Evolutionary conservation across 2,329 filamentous ascomycete species (phyloP), one percentile per base, ranked within the genome.

Genomic region (Xylariaceae sp.): DNA sequence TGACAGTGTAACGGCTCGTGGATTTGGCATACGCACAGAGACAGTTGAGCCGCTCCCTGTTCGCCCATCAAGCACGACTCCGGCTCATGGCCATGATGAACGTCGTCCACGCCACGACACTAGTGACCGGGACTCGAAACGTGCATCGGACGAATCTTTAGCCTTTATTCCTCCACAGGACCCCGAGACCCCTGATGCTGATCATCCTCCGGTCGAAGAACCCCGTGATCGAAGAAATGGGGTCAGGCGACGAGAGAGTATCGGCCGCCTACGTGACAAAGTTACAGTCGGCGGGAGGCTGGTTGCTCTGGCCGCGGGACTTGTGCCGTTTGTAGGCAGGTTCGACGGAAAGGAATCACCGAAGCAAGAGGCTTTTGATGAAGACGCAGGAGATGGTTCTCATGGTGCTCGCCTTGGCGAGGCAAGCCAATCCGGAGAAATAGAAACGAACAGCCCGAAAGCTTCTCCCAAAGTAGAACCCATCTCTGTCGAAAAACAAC

Each of bases 21-120:
- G 81, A 0, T 83, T 82, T 62, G 81, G 81, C 23, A 77, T 83
- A 59, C 78, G 80, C 18, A 76, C 78, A 7, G 77, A 76, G 13
- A 62, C 68, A 8, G 63, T 72, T 9, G 73, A 73, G 18, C 63
- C 67, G n/a, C 66, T 68, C 10, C 64, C 57, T 6, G 71, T 70
- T 18, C 71, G 71, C 13, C 67, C 69, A 2, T 63, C 75, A 34
- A 64, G 70, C 18, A 64, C 65, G 53, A 56, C 71, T 59, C 67
- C 73, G 17, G 69, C 68, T 2, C 65, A 66, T 15, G 72, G 74
- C 18, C 71, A 73, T 42, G 77, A 79, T 15, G 78, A 81, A 23
- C 72, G 74, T 18, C 75, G 74, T n/a, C 72, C 78, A 6, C 73
- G 71, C 4, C 72, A 74, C 6, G 69, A 72, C 3, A 48, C 55